A percentile compares a stretch with the other conserved stretches of the same genome.
Evolutionary conservation across 768 basidiomycete genomes (phyloP).

Genomic region (Lentinula sp.): DNA sequence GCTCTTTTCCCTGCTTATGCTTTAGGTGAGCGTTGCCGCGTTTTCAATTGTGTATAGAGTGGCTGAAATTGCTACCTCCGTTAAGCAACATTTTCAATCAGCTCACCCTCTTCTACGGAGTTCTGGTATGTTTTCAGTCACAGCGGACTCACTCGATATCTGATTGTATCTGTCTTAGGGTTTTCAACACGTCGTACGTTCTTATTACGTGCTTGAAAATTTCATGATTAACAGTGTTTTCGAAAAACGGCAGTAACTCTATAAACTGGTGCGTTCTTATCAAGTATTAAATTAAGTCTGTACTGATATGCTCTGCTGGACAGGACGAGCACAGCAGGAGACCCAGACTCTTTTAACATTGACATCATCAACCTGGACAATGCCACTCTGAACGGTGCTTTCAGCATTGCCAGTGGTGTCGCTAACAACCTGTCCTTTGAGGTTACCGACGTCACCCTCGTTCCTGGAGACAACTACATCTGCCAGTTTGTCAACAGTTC

Average conservation of each 20-base stretch:
- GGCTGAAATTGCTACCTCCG: not conserved
- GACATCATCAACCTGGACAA: not conserved
- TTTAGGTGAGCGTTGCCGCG: not conserved
- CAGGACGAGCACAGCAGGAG: constrained; percentile 1
- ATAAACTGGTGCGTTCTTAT: not conserved
- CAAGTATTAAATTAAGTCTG: not conserved
- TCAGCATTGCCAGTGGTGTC: not conserved
- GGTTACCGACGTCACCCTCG: not conserved
- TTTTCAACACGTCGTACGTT: constrained; percentile 1
- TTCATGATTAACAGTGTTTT: not conserved
- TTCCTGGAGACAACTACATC: not conserved
- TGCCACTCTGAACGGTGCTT: not conserved
- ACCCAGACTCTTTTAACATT: not conserved
- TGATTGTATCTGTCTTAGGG: not conserved
- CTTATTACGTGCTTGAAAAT: not conserved
- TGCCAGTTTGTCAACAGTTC: constrained; percentile 1
- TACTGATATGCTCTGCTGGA: not conserved
- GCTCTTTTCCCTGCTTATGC: constrained; percentile 4
- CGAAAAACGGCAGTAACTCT: not conserved
- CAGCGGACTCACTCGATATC: too few species aligned
- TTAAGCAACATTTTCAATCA: constrained; percentile 1
- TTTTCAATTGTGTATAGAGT: not conserved
- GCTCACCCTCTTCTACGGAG: not conserved
- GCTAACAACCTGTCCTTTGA: constrained; percentile 1
- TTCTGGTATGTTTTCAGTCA: not conserved